Evolutionary conservation across 768 basidiomycete species (phyloP), one percentile per base, ranked within the genome.

Genomic region (Pleurotus giganteus): DNA sequence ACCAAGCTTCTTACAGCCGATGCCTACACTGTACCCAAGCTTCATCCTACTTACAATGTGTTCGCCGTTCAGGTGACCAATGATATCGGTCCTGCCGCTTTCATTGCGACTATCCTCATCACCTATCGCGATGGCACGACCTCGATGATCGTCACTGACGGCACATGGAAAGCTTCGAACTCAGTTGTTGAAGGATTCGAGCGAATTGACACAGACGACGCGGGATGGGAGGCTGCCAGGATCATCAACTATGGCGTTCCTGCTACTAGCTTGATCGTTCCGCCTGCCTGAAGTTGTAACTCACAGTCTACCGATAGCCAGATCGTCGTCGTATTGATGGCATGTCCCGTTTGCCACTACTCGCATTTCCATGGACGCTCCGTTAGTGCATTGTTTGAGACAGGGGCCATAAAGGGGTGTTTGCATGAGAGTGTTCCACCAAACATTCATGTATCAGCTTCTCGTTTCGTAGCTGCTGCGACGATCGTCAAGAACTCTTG

Each of bases 31-130:
- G 57, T 67, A 4, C 11, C 60, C 8, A 47, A 47, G 11, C 61
- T 70, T 24, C 50, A 51, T 3, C 19, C 61, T 1, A 47, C 47
- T 5, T 59, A 61, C 8, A 61, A 61, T 24, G 55, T 66, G 8
- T 70, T 72, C 24, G 69, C 68, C 2, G 49, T 71, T 21, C 59
- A 58, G 13, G 71, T 63, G 3, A 69, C 65, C 15, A 71, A 71
- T 46, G 66, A 65, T 27, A 47, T 50, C 12, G 53, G 59, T 3
- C 63, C 69, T 8, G 71, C 69, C 2, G 69, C 65, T 23, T 46
- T 70, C 4, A 54, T 70, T 15, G 51, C 56, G 3, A 50, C 61
- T 7, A 63, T 66, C 3, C 54, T 58, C 15, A 53, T 69, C 28
- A 46, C 58, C 9, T 69, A 61, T 37, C 41, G 62, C 0, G 69